Conservation (phyloP, 208 protist species). For the Acanthamoeba sp. region DNA sequence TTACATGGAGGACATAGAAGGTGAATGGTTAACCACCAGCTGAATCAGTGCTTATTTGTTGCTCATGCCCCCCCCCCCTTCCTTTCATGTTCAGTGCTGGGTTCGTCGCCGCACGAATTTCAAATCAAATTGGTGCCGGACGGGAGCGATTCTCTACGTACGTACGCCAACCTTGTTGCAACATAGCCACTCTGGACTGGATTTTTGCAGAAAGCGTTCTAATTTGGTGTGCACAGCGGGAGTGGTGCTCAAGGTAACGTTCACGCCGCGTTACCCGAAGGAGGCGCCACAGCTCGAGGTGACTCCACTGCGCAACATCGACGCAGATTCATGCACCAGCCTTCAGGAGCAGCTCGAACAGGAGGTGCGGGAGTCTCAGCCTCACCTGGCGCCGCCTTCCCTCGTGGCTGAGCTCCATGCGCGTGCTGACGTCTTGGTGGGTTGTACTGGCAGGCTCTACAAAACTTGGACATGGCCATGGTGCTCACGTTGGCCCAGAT, state of each 20-base stretch:
- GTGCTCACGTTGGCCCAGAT: slow-evolving; percentile 22
- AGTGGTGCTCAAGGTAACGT: slow-evolving; percentile 1
- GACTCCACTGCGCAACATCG: slow-evolving; percentile 12
- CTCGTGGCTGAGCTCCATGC: not conserved
- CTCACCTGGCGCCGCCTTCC: too few species aligned
- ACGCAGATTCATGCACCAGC: not conserved
- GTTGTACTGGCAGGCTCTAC: not conserved
- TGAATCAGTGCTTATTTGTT: not conserved
- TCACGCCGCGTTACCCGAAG: slow-evolving; percentile 32
- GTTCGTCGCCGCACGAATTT: slow-evolving; percentile 14
- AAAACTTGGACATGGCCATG: slow-evolving; percentile 52
- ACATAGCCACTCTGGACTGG: too few species aligned
- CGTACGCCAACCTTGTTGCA: not conserved
- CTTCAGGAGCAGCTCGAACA: not conserved
- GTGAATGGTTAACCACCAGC: too few species aligned
- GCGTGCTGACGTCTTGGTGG: not conserved
- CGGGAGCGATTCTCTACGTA: not conserved
- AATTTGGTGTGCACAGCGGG: not conserved
- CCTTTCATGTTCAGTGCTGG: not conserved
- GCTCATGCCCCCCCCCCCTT: not conserved
- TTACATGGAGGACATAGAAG: slow-evolving; percentile 40
- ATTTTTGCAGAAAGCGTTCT: not conserved
- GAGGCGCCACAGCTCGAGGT: slow-evolving; percentile 16
- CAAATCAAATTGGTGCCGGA: slow-evolving; percentile 40
- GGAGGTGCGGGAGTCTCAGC: too few species aligned